Base-by-base conservation (phyloP, 2,329 filamentous ascomycete genomes). In the Cadophora gregata region DNA sequence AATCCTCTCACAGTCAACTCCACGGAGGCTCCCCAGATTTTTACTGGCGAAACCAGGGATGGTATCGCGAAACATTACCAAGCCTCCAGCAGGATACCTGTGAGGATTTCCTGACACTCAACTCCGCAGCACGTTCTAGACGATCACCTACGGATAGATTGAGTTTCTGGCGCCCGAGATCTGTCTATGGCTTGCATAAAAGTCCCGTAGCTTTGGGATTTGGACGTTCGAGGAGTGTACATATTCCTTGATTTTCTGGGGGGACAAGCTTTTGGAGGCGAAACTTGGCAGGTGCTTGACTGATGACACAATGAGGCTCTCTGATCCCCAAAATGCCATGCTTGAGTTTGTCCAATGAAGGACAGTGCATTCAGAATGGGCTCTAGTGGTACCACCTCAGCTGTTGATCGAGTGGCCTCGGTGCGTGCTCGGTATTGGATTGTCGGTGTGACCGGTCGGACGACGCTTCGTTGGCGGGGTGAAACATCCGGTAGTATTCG, bases 221-320 rank as follows among this genome's bases (percentile, higher is more conserved):
- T n/a, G 21, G 55, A n/a, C 31, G 55, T n/a, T 27, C 16, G 38
- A 21, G 55, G 14, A 16, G 31, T 24, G 5, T 10, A 25, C 24
- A 24, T 12, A 14, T 12, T 12, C n/a, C n/a, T n/a, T n/a, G 8
- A 3, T n/a, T 31, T 16, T 25, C 8, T 42, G 33, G 4, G 14
- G 25, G 21, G 21, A 38, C 55, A 58, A 58, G 55, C 55, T 58
- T 58, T 58, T 8, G 6, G 12, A 42, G 55, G 53, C 33, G 21
- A 58, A n/a, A 21, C 55, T 58, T 58, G 33, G 55, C 55, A 14
- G 9, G 42, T 38, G 33, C 55, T 58, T 58, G 55, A 25, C 3
- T 24, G n/a, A 4, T 58, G 53, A 58, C 55, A 58, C 12, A 21
- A 27, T 36, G 55, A 58, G 55, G 55, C 55, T 58, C 50, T 53